phyloP scores from a whole-genome alignment of 2,329 filamentous ascomycete species.

The Fusarium mundagurra region DNA sequence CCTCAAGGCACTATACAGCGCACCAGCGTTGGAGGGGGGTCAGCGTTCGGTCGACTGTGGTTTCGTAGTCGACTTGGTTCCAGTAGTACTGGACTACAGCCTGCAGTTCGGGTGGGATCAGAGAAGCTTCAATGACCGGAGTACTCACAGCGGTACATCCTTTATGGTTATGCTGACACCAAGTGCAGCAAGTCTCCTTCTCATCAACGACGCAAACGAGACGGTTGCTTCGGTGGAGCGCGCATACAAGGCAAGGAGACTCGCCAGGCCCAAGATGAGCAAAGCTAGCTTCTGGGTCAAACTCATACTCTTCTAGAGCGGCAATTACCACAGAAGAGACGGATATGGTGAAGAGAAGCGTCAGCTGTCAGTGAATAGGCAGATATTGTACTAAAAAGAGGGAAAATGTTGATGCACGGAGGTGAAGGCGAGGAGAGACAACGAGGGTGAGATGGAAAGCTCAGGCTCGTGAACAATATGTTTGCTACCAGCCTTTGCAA shows the following conservation, averaged over 20 bases:
- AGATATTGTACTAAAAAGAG: too few relatives aligned
- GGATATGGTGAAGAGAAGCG: background rate
- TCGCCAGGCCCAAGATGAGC: background rate
- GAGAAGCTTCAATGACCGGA: too few relatives aligned
- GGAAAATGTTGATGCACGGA: too few relatives aligned
- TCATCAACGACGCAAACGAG: background rate
- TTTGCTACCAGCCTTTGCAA: too few relatives aligned
- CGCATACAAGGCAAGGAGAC: background rate
- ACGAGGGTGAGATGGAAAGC: too few relatives aligned
- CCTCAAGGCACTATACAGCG: background rate
- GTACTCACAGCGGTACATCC: rapidly evolving
- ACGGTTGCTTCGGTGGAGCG: background rate
- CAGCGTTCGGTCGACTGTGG: background rate
- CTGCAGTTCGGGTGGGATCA: background rate
- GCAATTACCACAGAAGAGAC: background rate
- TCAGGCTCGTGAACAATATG: too few relatives aligned
- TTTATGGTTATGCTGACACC: rapidly evolving
- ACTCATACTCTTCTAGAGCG: background rate
- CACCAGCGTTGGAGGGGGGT: background rate
- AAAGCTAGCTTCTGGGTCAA: background rate
- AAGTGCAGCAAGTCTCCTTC: background rate
- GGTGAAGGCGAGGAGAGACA: too few relatives aligned
- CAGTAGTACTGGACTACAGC: background rate
- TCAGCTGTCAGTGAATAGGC: too few relatives aligned
- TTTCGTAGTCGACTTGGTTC: background rate